phyloP scores from a whole-genome alignment of 2,329 filamentous ascomycete genomes.

The Pseudopithomyces chartarum region DNA sequence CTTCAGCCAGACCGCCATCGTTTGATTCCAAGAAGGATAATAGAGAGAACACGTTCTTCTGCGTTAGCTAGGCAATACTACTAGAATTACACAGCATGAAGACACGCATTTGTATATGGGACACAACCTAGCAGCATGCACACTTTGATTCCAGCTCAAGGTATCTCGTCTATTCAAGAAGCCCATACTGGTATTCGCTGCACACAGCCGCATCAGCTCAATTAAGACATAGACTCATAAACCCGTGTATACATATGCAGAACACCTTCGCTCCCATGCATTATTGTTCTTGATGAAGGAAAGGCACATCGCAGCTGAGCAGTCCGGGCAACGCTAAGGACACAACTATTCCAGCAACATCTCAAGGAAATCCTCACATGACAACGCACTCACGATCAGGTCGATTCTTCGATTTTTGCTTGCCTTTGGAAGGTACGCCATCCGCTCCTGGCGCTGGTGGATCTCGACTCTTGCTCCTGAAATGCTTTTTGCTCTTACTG shows the following conservation, averaged over 20 bases:
- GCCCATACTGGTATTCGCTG: not conserved
- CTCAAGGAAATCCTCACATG: constrained; percentile 41
- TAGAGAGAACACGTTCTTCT: too few relatives aligned
- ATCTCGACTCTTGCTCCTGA: constrained; percentile 49
- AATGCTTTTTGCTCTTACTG: constrained; percentile 37
- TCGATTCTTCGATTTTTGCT: constrained; percentile 33
- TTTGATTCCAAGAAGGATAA: too few relatives aligned
- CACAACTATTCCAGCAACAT: constrained; percentile 6
- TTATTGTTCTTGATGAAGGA: not conserved
- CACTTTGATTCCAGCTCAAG: constrained; percentile 10
- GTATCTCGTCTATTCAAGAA: constrained; percentile 32
- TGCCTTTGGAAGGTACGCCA: constrained; percentile 27
- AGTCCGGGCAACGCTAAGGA: constrained; percentile 2
- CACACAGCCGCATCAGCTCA: not conserved
- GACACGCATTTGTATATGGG: not conserved
- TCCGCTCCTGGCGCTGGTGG: constrained; percentile 29
- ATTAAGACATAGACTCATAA: not conserved
- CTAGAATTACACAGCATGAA: not conserved
- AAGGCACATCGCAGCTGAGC: not conserved
- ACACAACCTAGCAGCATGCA: not conserved
- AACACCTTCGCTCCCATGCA: constrained; percentile 9
- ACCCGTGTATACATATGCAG: constrained; percentile 2
- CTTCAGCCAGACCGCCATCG: too few relatives aligned
- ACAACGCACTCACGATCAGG: constrained; percentile 52
- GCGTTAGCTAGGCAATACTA: too few relatives aligned